These are phyloP conservation scores for Paracoccidioides lutzii DNA, from an alignment of 2,329 filamentous ascomycete species.

Conservation along the genomic window DNA sequence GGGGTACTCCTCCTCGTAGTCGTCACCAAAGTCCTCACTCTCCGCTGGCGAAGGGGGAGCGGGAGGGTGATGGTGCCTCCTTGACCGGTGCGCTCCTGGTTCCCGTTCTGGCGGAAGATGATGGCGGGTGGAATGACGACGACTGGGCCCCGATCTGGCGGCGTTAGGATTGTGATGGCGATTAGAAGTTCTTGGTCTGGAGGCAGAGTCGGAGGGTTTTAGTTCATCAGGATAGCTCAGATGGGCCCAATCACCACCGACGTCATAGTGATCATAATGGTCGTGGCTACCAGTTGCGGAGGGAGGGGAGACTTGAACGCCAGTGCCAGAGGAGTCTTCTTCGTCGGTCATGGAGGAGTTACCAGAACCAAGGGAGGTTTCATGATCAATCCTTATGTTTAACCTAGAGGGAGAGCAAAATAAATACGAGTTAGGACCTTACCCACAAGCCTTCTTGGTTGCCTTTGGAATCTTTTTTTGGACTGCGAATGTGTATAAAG, in stretches of 20 bases:
- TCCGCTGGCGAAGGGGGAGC: slow-evolving; percentile 15
- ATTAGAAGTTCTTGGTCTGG: slow-evolving; percentile 30
- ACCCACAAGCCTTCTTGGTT: background rate
- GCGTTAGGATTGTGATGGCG: slow-evolving; percentile 28
- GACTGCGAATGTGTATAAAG: background rate
- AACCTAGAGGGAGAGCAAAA: slow-evolving; percentile 20
- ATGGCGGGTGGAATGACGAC: slow-evolving; percentile 26
- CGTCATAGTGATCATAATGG: slow-evolving; percentile 25
- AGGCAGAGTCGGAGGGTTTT: slow-evolving; percentile 36
- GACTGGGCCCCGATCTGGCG: slow-evolving; percentile 23
- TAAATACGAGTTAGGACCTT: slow-evolving; percentile 3
- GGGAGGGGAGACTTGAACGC: slow-evolving; percentile 30
- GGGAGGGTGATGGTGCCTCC: slow-evolving; percentile 28
- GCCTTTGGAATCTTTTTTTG: background rate
- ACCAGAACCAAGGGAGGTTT: slow-evolving; percentile 26
- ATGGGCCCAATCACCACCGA: slow-evolving; percentile 24
- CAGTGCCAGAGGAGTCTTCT: slow-evolving; percentile 32
- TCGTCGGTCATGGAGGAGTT: slow-evolving; percentile 26
- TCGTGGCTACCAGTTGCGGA: slow-evolving; percentile 30
- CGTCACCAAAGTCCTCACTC: slow-evolving; percentile 3
- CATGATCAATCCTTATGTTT: slow-evolving; percentile 31
- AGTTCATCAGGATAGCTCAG: slow-evolving; percentile 34
- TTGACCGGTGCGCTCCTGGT: slow-evolving; percentile 25
- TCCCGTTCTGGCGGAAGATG: slow-evolving; percentile 27
- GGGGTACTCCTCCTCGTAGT: slow-evolving; percentile 10